phyloP scores from a whole-genome alignment of 2,329 filamentous ascomycete species.

The Penicillium polonicum region DNA sequence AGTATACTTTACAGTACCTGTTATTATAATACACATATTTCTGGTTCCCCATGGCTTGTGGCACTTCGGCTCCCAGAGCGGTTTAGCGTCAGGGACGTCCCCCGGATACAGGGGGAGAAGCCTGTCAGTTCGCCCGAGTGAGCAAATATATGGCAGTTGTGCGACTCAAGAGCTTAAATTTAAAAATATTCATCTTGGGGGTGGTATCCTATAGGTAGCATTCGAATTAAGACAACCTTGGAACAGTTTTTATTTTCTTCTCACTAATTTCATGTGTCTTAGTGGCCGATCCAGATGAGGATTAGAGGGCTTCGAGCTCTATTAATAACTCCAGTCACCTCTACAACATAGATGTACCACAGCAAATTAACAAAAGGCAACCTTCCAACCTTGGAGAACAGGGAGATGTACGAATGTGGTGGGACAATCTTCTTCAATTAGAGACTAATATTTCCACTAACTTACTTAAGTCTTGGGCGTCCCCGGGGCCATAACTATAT shows the following conservation, averaged over 20 bases:
- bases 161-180: neutral
- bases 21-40: constrained; percentile 1
- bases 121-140: neutral
- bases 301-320: constrained; percentile 1
- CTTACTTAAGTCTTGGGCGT: too few relatives aligned
- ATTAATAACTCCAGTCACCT: constrained; percentile 4
- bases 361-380: neutral
- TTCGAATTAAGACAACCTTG: neutral
- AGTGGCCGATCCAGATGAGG: neutral
- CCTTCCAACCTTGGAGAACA: too few relatives aligned
- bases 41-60: constrained; percentile 2
- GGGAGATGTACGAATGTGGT: too few relatives aligned
- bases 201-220: neutral
- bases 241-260: neutral
- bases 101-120: constrained; percentile 1
- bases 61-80: constrained; percentile 5
- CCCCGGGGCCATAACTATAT: too few relatives aligned
- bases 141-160: neutral
- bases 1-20: neutral
- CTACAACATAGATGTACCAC: neutral
- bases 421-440: neutral
- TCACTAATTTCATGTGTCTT: constrained; percentile 3
- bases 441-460: neutral
- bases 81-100: constrained; percentile 15
- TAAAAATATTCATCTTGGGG: neutral